These are phyloP conservation scores for Apocynum venetum DNA, from an alignment of 257 asterid genomes.

Conservation along the genomic window DNA sequence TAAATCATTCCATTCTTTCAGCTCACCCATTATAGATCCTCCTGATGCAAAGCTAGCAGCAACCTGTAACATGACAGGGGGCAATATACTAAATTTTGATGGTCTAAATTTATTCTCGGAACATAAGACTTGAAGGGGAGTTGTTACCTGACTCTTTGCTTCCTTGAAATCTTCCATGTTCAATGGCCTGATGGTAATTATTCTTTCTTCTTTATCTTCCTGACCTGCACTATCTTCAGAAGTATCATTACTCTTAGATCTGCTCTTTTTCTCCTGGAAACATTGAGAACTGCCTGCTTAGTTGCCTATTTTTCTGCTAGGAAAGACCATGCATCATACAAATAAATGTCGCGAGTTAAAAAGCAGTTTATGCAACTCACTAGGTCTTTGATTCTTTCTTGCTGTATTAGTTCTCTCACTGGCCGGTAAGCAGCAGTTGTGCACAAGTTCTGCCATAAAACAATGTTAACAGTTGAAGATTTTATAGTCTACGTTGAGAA, in stretches of 20 bases:
- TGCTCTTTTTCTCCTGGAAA: constrained; percentile 38
- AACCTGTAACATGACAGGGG: constrained; percentile 34
- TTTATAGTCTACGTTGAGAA: constrained; percentile 2
- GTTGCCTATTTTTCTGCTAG: not conserved
- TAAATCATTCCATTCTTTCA: constrained; percentile 67
- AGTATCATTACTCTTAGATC: constrained; percentile 29
- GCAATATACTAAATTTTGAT: not conserved
- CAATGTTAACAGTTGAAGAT: constrained; percentile 4
- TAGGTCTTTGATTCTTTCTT: constrained; percentile 53
- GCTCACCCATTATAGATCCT: constrained; percentile 61
- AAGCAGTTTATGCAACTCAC: constrained; percentile 23
- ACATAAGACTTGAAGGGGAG: not conserved
- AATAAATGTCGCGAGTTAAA: not conserved
- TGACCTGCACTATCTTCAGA: constrained; percentile 18
- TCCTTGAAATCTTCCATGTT: constrained; percentile 71
- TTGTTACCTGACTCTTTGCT: constrained; percentile 70
- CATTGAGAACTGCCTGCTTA: not conserved
- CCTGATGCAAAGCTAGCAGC: constrained; percentile 80
- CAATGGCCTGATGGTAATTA: constrained; percentile 65
- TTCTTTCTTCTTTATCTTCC: constrained; percentile 42
- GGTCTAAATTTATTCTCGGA: not conserved
- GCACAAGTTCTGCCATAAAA: constrained; percentile 60
- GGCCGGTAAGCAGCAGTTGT: constrained; percentile 91
- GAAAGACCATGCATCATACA: not conserved
- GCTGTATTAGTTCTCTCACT: constrained; percentile 72